Conservation (phyloP, 352 stramenopile species). For the Phytophthora megakarya region DNA sequence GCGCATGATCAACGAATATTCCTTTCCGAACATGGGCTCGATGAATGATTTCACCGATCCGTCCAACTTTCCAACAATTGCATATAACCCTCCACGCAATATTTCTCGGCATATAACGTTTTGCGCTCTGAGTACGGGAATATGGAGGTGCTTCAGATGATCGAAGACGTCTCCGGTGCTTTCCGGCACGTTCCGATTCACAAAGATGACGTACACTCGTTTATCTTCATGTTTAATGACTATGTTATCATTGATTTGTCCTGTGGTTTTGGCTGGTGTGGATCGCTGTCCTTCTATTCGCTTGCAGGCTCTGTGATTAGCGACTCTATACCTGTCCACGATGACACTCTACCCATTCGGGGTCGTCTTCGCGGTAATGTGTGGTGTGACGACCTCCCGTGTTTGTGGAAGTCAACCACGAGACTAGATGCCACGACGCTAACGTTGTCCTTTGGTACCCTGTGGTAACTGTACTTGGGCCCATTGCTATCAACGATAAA, state of each 20-base stretch:
- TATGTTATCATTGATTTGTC: no score
- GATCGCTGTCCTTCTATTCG: constrained; percentile 12
- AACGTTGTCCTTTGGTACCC: constrained; percentile 5
- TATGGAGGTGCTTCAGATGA: constrained; percentile 12
- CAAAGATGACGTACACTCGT: constrained; percentile 17
- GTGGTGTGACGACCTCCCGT: constrained; percentile 33
- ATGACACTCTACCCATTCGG: no score
- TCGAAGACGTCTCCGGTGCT: constrained; percentile 27
- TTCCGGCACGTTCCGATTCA: constrained; percentile 15
- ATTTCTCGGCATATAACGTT: constrained; percentile 11
- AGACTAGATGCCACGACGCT: constrained; percentile 4
- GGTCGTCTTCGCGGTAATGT: constrained; percentile 21
- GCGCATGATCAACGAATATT: background rate
- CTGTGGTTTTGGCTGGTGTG: background rate
- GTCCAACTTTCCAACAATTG: background rate
- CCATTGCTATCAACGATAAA: constrained; percentile 10
- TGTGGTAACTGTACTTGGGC: constrained; percentile 14
- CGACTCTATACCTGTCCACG: no score
- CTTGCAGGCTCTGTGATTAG: no score
- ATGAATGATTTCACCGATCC: background rate
- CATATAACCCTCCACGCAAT: constrained; percentile 17
- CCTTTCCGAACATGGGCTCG: background rate
- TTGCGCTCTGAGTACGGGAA: background rate
- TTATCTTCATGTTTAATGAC: constrained; percentile 12
- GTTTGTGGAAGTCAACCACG: constrained; percentile 14